These are phyloP conservation scores for Wickerhamomyces tratensis DNA, from an alignment of 805 yeast genomes.

Conservation along the genomic window DNA sequence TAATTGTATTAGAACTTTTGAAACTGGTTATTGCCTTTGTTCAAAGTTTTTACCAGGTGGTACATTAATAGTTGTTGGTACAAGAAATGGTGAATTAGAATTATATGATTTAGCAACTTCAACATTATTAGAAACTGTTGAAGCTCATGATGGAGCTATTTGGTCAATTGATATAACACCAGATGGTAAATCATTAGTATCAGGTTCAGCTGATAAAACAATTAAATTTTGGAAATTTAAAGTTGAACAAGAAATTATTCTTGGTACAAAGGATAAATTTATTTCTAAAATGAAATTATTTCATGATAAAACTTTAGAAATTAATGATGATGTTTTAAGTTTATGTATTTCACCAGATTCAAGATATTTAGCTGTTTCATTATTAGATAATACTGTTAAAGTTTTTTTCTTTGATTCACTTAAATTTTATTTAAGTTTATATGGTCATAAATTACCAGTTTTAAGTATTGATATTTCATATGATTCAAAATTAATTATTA, in stretches of 20 bases:
- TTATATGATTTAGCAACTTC: slow-evolving; percentile 83
- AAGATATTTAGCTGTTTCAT: slow-evolving; percentile 69
- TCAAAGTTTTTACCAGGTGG: slow-evolving; percentile 89
- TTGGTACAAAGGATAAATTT: slow-evolving; percentile 47
- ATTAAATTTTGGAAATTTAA: slow-evolving; percentile 85
- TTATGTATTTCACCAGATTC: slow-evolving; percentile 76
- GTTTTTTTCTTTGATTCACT: slow-evolving; percentile 81
- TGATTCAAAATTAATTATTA: slow-evolving; percentile 80
- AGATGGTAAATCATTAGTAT: slow-evolving; percentile 76
- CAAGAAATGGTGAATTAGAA: slow-evolving; percentile 77
- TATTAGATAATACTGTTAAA: slow-evolving; percentile 91
- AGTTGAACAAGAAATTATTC: slow-evolving; percentile 55
- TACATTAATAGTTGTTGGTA: slow-evolving; percentile 75
- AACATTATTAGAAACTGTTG: slow-evolving; percentile 55
- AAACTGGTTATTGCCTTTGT: slow-evolving; percentile 78
- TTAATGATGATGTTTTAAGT: slow-evolving; percentile 76
- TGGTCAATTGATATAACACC: slow-evolving; percentile 86
- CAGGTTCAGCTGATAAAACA: slow-evolving; percentile 90
- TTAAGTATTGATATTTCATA: slow-evolving; percentile 82
- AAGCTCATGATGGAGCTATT: slow-evolving; percentile 76
- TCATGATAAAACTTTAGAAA: slow-evolving; percentile 76
- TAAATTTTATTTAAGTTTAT: slow-evolving; percentile 79
- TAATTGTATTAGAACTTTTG: slow-evolving; percentile 78
- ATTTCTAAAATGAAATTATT: slow-evolving; percentile 47
- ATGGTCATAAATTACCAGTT: slow-evolving; percentile 96